Evolutionary conservation across 257 asterid genomes (phyloP).

Genomic region (Rehmannia glutinosa): DNA sequence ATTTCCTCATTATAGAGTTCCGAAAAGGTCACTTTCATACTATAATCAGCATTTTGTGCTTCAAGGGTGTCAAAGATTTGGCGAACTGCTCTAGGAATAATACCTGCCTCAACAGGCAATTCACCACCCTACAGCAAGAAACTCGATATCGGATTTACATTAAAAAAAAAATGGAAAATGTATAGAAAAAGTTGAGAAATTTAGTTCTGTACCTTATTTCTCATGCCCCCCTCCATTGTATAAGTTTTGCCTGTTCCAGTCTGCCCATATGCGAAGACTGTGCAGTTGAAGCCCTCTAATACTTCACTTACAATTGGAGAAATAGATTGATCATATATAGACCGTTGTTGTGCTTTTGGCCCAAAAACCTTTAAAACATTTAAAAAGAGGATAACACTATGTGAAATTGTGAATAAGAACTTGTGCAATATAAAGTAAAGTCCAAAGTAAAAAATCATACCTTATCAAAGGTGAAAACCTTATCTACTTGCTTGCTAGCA

Average conservation of each 20-base stretch:
- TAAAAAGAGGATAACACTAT: not conserved
- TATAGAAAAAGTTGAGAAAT: not conserved
- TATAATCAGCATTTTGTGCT: constrained; percentile 71
- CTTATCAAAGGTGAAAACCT: constrained; percentile 78
- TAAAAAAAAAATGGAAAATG: not conserved
- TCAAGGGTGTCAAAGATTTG: constrained; percentile 85
- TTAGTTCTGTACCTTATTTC: constrained; percentile 47
- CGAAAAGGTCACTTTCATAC: constrained; percentile 79
- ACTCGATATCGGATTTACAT: constrained; percentile 4
- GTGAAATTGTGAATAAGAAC: not conserved
- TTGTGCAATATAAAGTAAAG: not conserved
- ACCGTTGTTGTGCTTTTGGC: constrained; percentile 79
- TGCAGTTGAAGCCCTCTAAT: constrained; percentile 79
- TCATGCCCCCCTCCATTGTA: constrained; percentile 87
- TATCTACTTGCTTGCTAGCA: constrained; percentile 71
- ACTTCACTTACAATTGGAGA: constrained; percentile 76
- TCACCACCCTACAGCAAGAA: constrained; percentile 59
- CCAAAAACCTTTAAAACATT: constrained; percentile 56
- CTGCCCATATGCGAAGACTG: constrained; percentile 83
- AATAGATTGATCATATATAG: constrained; percentile 81
- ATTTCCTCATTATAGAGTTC: constrained; percentile 84
- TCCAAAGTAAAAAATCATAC: constrained; percentile 25
- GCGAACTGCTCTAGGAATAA: constrained; percentile 82
- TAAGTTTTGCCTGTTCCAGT: constrained; percentile 83
- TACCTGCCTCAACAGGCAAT: constrained; percentile 78